Base-by-base conservation (phyloP, 306 rosid species). In the Cucurbita pepo region DNA sequence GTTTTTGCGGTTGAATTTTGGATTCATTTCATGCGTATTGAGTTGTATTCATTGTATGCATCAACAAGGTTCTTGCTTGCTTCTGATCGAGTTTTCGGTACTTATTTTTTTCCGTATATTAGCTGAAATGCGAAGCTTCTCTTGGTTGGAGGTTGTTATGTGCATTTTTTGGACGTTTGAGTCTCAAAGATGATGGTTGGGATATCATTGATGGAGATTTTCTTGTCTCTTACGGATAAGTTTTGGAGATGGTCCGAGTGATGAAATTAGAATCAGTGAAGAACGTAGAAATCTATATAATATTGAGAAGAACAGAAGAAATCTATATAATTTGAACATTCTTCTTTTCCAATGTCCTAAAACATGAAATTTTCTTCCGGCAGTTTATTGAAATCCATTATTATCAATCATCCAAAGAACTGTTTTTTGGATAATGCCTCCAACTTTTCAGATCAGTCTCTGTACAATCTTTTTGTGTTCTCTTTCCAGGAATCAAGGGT, bases 401-500 rank as follows among this genome's bases (percentile, higher is more conserved):
- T 48, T 48, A 25, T 21, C 5, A 34, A 69, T 48, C 43, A 47
- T 25, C 57, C 7, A 1, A 48, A 25, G 0, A 11, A 48, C 22
- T 21, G 55, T 66, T 22, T 45, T 45, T 45, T 45, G n/a, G 22
- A 65, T 19, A 62, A 40, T 62, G 10, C 71, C 71, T 65, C n/a
- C 71, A 19, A 43, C 18, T 10, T 18, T 10, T 65, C 15, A 10
- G 54, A 43, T 7, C 37, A 15, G 6, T 13, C 71, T 51, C 47
- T 48, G 12, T 50, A 7, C 18, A 9, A 21, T 16, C 8, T 69
- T 38, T 16, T 36, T 45, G 75, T 50, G 73, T 44, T 61, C 45
- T 83, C 48, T 57, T 76, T 76, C 52, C 75, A 94, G 99, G 88
- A 79, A 60, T 60, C 80, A 40, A 72, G 78, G 82, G 15, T 77